These are phyloP conservation scores for Flaveria bidentis DNA, from an alignment of 129 eudicot genomes.

Conservation along the genomic window DNA sequence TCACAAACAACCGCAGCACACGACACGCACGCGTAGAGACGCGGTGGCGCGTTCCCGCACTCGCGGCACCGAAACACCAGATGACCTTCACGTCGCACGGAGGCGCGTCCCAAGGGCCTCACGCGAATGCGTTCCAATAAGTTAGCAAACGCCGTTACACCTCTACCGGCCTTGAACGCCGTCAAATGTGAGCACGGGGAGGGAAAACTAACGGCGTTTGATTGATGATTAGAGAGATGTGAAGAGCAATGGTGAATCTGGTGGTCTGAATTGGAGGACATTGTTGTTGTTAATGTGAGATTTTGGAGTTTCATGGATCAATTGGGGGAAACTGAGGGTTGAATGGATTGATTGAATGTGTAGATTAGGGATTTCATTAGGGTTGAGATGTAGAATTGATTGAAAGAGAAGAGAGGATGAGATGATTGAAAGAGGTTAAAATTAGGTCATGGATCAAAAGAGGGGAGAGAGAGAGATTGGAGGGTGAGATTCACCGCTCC, in stretches of 20 bases:
- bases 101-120: constrained; percentile 66
- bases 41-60: constrained; percentile 41
- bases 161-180: constrained; percentile 50
- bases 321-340: background rate
- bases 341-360: constrained; percentile 12
- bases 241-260: constrained; percentile 23
- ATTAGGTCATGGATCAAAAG: constrained; percentile 27
- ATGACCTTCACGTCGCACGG: constrained; percentile 36
- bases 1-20: constrained; percentile 58
- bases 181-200: constrained; percentile 50
- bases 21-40: constrained; percentile 57
- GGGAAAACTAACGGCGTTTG: constrained; percentile 38
- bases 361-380: background rate
- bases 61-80: constrained; percentile 40
- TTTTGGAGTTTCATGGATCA: constrained; percentile 32
- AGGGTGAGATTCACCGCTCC: background rate
- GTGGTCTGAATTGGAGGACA: constrained; percentile 34
- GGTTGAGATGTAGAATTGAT: too few relatives aligned
- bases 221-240: constrained; percentile 22
- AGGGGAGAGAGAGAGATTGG: constrained; percentile 27
- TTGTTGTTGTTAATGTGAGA: constrained; percentile 26
- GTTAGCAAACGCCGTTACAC: constrained; percentile 48
- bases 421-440: background rate
- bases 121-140: constrained; percentile 46
- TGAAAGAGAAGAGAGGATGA: background rate